A percentile compares a stretch with the other conserved stretches of the same genome.
Conservation (phyloP, 768 basidiomycete genomes). For the Lactarius trivialis region DNA sequence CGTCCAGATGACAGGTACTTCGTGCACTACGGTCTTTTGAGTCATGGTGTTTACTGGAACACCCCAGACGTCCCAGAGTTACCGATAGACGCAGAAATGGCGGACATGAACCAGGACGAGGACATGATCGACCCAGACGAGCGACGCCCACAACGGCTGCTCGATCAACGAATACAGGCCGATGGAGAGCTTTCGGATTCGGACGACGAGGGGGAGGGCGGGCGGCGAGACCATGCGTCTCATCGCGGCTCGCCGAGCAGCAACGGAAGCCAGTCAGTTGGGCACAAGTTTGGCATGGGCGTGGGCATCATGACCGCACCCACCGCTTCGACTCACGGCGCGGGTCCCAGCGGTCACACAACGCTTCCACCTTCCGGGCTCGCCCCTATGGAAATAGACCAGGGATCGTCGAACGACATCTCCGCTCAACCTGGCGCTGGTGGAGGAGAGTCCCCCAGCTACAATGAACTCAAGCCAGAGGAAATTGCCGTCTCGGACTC, state of each 20-base stretch:
- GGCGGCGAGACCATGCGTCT: constrained; percentile 59
- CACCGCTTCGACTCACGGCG: constrained; percentile 53
- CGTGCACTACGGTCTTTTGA: not conserved
- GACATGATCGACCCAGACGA: constrained; percentile 73
- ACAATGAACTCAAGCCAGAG: constrained; percentile 14
- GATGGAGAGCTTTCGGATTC: constrained; percentile 94
- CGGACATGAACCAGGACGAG: constrained; percentile 77
- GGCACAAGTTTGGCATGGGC: constrained; percentile 53
- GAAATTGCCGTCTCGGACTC: constrained; percentile 22
- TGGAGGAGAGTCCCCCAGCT: constrained; percentile 8
- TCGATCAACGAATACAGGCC: constrained; percentile 75
- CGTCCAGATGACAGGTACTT: constrained; percentile 80
- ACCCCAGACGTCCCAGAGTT: constrained; percentile 70
- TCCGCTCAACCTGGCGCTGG: constrained; percentile 6
- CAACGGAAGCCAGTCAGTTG: constrained; percentile 32
- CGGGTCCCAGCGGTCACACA: constrained; percentile 51
- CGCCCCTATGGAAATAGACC: constrained; percentile 19
- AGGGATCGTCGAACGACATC: constrained; percentile 5
- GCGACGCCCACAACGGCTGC: constrained; percentile 65
- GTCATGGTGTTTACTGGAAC: not conserved
- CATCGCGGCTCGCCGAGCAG: constrained; percentile 39
- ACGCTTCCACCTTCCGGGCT: constrained; percentile 19
- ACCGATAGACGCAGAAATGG: constrained; percentile 79
- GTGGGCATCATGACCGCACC: constrained; percentile 68
- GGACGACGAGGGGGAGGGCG: constrained; percentile 94